Evolutionary conservation across 2,329 filamentous ascomycete genomes (phyloP).

Genomic region (Metarhizium sp.): DNA sequence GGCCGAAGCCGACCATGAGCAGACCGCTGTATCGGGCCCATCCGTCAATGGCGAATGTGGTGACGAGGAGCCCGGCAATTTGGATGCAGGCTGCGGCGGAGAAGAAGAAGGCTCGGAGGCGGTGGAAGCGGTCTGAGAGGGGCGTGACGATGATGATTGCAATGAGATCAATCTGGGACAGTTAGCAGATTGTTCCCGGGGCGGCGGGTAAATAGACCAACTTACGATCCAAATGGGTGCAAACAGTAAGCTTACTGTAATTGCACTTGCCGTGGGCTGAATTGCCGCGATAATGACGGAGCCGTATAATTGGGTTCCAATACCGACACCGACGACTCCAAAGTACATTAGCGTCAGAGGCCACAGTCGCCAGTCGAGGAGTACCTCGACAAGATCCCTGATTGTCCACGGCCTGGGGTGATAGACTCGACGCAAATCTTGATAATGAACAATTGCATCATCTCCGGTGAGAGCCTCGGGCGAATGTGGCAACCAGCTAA

Average conservation of each 20-base stretch:
- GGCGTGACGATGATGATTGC: slow-evolving; percentile 81
- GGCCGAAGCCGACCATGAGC: slow-evolving; percentile 82
- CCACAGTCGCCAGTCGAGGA: slow-evolving; percentile 84
- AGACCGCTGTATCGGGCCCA: slow-evolving; percentile 85
- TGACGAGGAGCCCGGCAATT: slow-evolving; percentile 70
- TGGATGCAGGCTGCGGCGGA: slow-evolving; percentile 66
- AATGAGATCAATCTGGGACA: slow-evolving; percentile 66
- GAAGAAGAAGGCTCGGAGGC: slow-evolving; percentile 72
- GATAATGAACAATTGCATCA: slow-evolving; percentile 74
- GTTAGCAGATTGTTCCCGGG: neutral
- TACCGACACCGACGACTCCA: slow-evolving; percentile 85
- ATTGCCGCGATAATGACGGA: slow-evolving; percentile 79
- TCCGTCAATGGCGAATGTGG: slow-evolving; percentile 63
- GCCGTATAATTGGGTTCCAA: slow-evolving; percentile 80
- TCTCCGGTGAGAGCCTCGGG: slow-evolving; percentile 65
- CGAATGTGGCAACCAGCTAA: slow-evolving; percentile 57
- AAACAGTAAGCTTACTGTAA: slow-evolving; percentile 73
- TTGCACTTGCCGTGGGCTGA: slow-evolving; percentile 59
- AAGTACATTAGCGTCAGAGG: slow-evolving; percentile 88
- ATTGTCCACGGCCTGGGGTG: slow-evolving; percentile 64
- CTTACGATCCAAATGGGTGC: slow-evolving; percentile 86
- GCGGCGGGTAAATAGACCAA: slow-evolving; percentile 10
- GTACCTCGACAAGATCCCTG: slow-evolving; percentile 58
- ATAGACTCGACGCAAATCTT: slow-evolving; percentile 73
- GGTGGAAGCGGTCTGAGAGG: slow-evolving; percentile 78